These are phyloP conservation scores for Imleria badia DNA, from an alignment of 768 basidiomycete genomes.

Conservation along the genomic window DNA sequence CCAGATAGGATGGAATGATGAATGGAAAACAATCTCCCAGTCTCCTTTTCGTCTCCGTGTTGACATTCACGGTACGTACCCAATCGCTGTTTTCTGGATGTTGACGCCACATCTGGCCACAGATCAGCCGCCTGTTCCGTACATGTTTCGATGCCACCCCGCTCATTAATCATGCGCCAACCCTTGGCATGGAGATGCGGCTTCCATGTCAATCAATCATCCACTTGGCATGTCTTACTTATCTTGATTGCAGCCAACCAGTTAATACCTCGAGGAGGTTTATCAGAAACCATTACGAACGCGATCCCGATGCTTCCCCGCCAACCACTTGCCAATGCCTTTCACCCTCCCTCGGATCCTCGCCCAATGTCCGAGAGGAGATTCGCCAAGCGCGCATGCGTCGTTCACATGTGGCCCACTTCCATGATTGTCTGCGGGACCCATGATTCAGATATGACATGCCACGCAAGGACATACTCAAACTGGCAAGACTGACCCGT, in stretches of 20 bases:
- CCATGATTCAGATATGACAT: conserved; percentile 1
- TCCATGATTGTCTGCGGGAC: conserved; percentile 1
- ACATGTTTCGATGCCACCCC: background rate
- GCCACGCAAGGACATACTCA: background rate
- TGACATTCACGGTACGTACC: background rate
- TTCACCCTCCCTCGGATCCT: background rate
- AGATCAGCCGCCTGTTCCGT: conserved; percentile 1
- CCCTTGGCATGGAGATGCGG: conserved; percentile 8
- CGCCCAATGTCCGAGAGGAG: background rate
- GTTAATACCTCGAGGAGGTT: conserved; percentile 6
- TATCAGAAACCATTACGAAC: conserved; percentile 14
- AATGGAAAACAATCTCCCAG: background rate
- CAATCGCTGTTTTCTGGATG: background rate
- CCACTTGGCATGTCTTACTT: conserved; percentile 1
- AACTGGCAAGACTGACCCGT: background rate
- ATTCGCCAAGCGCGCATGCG: background rate
- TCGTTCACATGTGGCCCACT: background rate
- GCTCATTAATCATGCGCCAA: background rate
- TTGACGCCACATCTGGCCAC: background rate
- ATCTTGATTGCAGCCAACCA: conserved; percentile 5
- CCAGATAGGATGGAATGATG: conserved; percentile 10
- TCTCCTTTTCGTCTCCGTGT: background rate
- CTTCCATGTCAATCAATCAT: conserved; percentile 20
- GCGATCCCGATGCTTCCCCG: background rate
- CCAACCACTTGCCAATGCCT: background rate